These are phyloP conservation scores for Cytospora paraplurivora DNA, from an alignment of 2,329 filamentous ascomycete species.

Conservation along the genomic window DNA sequence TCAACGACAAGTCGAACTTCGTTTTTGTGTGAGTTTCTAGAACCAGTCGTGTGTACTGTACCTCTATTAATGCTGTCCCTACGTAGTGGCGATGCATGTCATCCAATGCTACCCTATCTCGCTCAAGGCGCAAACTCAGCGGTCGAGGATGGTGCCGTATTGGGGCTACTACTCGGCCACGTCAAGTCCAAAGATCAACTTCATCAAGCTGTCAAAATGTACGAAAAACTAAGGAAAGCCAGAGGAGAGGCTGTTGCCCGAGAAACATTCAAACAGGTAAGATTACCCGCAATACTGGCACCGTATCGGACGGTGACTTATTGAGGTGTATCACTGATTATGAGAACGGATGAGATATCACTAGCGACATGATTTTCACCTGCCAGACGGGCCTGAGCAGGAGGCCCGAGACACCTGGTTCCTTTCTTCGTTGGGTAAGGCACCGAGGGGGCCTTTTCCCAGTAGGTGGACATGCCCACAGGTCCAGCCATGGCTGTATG, in stretches of 20 bases:
- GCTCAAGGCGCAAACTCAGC: conserved; percentile 69
- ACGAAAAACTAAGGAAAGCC: conserved; percentile 50
- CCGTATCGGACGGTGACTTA: background rate
- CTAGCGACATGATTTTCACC: conserved; percentile 55
- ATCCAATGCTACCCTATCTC: conserved; percentile 65
- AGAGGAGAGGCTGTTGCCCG: conserved; percentile 57
- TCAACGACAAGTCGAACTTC: conserved; percentile 54
- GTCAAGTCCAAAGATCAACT: conserved; percentile 50
- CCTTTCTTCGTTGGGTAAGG: conserved; percentile 52
- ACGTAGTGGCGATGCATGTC: conserved; percentile 60
- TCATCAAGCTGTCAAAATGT: conserved; percentile 46
- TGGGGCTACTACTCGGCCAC: conserved; percentile 59
- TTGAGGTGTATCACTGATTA: background rate
- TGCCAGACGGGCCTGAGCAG: conserved; percentile 59
- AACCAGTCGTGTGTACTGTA: conserved; percentile 34
- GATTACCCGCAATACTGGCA: background rate
- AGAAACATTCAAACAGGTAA: conserved; percentile 56
- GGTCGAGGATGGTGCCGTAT: conserved; percentile 67
- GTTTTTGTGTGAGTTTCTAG: conserved; percentile 48
- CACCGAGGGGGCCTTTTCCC: conserved; percentile 56
- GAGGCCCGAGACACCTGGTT: conserved; percentile 59
- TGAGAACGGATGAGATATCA: background rate
- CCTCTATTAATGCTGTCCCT: background rate
- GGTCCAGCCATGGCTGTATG: conserved; percentile 65
- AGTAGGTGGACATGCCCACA: conserved; percentile 65